Conservation (phyloP, 441 rosid genomes). For the Manihot esculenta region DNA sequence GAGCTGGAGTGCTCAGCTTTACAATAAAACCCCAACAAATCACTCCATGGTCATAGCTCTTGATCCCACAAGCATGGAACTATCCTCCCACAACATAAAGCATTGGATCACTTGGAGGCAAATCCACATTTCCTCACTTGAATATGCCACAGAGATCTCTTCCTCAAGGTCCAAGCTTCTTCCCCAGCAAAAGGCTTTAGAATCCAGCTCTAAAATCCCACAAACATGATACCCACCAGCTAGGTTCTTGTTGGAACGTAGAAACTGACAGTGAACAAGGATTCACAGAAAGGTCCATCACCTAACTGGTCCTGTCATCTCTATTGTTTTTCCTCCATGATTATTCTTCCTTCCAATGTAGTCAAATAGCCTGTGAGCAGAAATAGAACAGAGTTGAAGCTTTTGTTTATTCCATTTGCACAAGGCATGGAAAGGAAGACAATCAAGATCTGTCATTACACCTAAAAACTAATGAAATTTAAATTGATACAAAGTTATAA, state of each 20-base stretch:
- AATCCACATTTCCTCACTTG: conserved; percentile 54
- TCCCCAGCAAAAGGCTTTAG: conserved; percentile 84
- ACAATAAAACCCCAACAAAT: conserved; percentile 89
- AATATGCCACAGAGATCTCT: conserved; percentile 58
- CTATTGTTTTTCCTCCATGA: conserved; percentile 44
- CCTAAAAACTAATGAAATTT: not conserved
- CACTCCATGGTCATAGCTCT: conserved; percentile 55
- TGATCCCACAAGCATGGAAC: conserved; percentile 97
- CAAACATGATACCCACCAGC: conserved; percentile 99
- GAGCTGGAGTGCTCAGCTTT: conserved; percentile 65
- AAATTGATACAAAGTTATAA: too few relatives aligned
- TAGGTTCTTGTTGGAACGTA: conserved; percentile 68
- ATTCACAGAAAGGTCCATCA: too few relatives aligned
- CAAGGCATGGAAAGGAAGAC: too few relatives aligned
- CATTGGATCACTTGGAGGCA: conserved; percentile 78
- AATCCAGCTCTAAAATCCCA: conserved; percentile 61
- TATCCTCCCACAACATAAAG: conserved; percentile 75
- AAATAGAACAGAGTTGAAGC: not conserved
- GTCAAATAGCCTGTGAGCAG: conserved; percentile 53
- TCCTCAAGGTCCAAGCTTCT: conserved; percentile 76
- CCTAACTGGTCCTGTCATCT: conserved; percentile 92
- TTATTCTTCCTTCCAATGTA: conserved; percentile 83
- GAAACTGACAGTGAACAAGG: too few relatives aligned
- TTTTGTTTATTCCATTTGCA: too few relatives aligned
- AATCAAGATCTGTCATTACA: too few relatives aligned